Percentiles rank a stretch among this genome's conserved stretches.
These are phyloP conservation scores for Teratosphaeria nubilosa DNA, from an alignment of 2,329 filamentous ascomycete species.

Conservation along the genomic window DNA sequence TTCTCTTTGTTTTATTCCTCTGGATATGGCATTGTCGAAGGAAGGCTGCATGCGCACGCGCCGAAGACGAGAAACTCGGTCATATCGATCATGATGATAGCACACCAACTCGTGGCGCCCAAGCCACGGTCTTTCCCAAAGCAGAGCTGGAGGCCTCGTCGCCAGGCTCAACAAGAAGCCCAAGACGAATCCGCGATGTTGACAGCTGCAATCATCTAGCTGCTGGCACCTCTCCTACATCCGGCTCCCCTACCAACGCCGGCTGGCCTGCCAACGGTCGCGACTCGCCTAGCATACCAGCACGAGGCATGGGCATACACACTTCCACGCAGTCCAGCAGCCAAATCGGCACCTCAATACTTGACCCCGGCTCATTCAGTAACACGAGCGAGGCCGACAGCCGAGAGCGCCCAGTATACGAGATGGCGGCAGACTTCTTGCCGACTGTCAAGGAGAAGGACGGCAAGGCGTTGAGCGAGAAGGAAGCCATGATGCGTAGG, in stretches of 20 bases:
- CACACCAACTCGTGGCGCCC: background rate
- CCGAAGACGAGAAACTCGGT: background rate
- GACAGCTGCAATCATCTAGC: conserved; percentile 8
- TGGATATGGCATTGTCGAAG: conserved; percentile 20
- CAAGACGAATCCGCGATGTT: background rate
- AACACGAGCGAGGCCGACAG: conserved; percentile 19
- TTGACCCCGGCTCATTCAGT: background rate
- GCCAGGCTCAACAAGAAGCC: conserved; percentile 1
- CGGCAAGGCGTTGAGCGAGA: conserved; percentile 37
- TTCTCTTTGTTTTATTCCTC: conserved; percentile 22
- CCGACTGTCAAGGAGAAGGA: conserved; percentile 42
- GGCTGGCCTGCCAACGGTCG: conserved; percentile 6
- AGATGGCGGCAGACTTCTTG: conserved; percentile 48
- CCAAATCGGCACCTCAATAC: background rate
- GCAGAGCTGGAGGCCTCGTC: conserved; percentile 32
- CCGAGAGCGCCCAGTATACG: conserved; percentile 28
- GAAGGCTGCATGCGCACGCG: conserved; percentile 1
- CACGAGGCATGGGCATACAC: conserved; percentile 18
- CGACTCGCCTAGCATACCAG: conserved; percentile 10
- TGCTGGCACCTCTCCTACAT: conserved; percentile 6
- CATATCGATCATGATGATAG: background rate
- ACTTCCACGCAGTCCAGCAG: conserved; percentile 13
- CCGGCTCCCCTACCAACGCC: background rate
- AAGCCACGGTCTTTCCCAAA: conserved; percentile 32
- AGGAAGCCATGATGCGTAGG: conserved; percentile 37